Base-by-base conservation (phyloP, 129 eudicot species). In the Centrapalus pauciflorus region DNA sequence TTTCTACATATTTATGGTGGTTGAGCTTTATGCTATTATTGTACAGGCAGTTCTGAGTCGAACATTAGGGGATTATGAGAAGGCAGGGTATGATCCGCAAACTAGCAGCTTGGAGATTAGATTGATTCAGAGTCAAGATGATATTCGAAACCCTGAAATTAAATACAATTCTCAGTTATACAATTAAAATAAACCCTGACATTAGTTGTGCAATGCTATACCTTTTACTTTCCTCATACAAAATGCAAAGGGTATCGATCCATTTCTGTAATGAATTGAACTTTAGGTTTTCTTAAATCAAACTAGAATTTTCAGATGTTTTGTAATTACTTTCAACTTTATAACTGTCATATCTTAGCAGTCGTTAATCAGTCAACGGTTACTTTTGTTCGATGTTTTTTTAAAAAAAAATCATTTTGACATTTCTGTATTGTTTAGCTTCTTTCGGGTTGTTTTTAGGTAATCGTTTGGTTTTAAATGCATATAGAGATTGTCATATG, bases 81-180 rank as follows among this genome's bases (percentile, higher is more conserved):
- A 37, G 70, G 96, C 77, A 8, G 98, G 98, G 35, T 90, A 83
- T 67, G 87, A 86, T 74, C 84, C 87, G 29, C 79, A 80, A 67
- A 81, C 96, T 9, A 88, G 98, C 85, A 89, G 98, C 79, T 83
- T 93, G 84, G 98, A 93, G 79, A 93, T 93, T 76, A 86, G 98
- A 45, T 74, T 93, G 77, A 86, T 93, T 29, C 96, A 93, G 74
- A 93, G 98, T 67, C 96, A 81, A 55, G 98, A 84, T 57, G 89
- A 83, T 71, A 84, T 93, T 61, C 89, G 96, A 66, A 77, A 86
- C 74, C 96, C 98, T 12, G 82, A 93, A 73, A 76, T 93, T 64
- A 89, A 76, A 79, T 89, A 65, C 74, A 80, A 37, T 34, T 85
- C 96, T 41, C 82, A 92, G 56, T 71, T 48, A 63, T 92, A 85